Base-by-base conservation (phyloP, 2,329 filamentous ascomycete species). In the Ceratocystis diversiconidia region DNA sequence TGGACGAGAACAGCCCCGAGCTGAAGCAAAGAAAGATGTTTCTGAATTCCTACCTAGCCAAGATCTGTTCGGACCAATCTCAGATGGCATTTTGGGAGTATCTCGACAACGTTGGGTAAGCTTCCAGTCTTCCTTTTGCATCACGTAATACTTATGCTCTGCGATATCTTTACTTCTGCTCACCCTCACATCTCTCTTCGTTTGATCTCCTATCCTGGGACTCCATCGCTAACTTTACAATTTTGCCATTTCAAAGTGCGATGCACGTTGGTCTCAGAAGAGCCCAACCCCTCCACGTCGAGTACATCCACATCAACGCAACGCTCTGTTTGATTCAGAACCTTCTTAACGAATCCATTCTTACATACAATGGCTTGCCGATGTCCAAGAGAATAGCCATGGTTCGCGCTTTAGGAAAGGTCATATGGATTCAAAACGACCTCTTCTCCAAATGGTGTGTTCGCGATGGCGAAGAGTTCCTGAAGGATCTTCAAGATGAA, bases 351-450 rank as follows among this genome's bases (percentile, higher is more conserved):
- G 88, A 91, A 72, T 88, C 88, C 17, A 85, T 92, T 63, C 80
- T 92, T 62, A 86, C 82, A 2, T 82, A 90, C 71, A 87, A 87
- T 0, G 81, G 82, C 2, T 78, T 94, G 46, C 79, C 81, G 46
- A 79, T 89, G 70, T 78, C 80, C 66, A 82, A 82, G 74, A 92
- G 92, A 76, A 85, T 87, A 19, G 85, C 83, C 25, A 80, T 92
- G 3, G 80, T 92, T 60, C 88, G 87, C 72, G 89, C 89, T 0
- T 78, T 92, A 25, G 84, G 84, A 68, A 92, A 94, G 74, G 85
- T 92, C 30, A 86, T 92, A 69, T 92, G 89, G 88, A 91, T 92
- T 70, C 89, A 92, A 75, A 92, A 92, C 72, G 89, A 92, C 73
- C 79, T 92, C 36, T 89, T 92, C 73, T 87, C 88, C n/a, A 88